These are phyloP conservation scores for Talaromyces rugulosus DNA, from an alignment of 2,329 filamentous ascomycete species.

Conservation along the genomic window DNA sequence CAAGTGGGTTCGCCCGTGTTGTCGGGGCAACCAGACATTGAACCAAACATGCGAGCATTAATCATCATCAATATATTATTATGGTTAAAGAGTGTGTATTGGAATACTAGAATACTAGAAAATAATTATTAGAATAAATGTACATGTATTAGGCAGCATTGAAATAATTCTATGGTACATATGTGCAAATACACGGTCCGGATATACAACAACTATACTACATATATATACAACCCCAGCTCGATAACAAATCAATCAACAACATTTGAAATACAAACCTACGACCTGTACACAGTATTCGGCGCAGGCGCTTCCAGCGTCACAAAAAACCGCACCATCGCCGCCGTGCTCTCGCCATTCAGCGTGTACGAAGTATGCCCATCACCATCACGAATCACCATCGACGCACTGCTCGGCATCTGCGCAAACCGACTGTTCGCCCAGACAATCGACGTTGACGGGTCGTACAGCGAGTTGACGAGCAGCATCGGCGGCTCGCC, in stretches of 20 bases:
- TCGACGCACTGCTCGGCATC: background rate
- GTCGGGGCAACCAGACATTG: background rate
- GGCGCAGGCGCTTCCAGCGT: background rate
- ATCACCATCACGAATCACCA: background rate
- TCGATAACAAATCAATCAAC: too few species aligned
- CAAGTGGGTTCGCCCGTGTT: background rate
- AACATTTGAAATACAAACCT: too few species aligned
- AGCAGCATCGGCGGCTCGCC: background rate
- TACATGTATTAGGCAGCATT: too few species aligned
- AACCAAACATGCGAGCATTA: too few species aligned
- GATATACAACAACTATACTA: too few species aligned
- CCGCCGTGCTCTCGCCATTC: background rate
- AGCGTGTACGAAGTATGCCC: background rate
- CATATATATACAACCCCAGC: too few species aligned
- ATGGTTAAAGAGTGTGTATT: too few species aligned
- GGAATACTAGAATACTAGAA: too few species aligned
- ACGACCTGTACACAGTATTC: background rate
- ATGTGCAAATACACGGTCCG: too few species aligned
- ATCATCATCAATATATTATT: too few species aligned
- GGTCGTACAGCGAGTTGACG: background rate
- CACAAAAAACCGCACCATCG: background rate
- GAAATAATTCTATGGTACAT: too few species aligned
- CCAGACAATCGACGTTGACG: background rate
- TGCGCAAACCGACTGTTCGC: background rate
- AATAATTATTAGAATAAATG: too few species aligned